Conservation (phyloP, 2,329 filamentous ascomycete genomes). For the Alternaria tenuissima region DNA sequence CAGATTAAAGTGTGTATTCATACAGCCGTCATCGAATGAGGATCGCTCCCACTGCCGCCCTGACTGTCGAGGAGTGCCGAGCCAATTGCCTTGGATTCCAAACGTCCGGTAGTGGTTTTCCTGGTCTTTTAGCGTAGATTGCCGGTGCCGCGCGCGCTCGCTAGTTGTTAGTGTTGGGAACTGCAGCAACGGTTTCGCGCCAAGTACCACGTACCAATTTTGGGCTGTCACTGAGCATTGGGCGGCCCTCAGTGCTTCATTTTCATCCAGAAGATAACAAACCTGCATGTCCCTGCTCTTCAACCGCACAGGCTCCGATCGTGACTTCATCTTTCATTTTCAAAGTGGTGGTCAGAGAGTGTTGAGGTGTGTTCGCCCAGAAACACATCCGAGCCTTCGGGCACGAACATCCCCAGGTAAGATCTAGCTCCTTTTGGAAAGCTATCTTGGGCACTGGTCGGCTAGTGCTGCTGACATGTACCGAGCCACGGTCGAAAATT, state of each 20-base stretch:
- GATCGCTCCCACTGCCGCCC: not conserved
- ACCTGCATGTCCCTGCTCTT: not conserved
- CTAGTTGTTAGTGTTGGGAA: not conserved
- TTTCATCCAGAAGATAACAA: not conserved
- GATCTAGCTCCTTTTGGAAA: not conserved
- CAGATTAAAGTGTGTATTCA: not conserved
- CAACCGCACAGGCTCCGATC: not conserved
- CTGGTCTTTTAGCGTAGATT: constrained; percentile 1
- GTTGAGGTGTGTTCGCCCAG: not conserved
- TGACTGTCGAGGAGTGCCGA: not conserved
- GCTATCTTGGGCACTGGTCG: not conserved
- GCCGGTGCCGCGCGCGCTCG: constrained; percentile 16
- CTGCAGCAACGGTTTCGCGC: constrained; percentile 11
- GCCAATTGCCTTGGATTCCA: constrained; percentile 1
- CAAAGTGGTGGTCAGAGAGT: not conserved
- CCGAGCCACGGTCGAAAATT: constrained; percentile 10
- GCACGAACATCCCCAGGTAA: not conserved
- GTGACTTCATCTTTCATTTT: not conserved
- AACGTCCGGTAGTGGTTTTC: not conserved
- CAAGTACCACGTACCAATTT: not conserved
- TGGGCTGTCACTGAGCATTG: constrained; percentile 1
- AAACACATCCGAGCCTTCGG: constrained; percentile 2
- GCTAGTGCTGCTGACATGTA: constrained; percentile 5
- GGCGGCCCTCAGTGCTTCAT: not conserved
- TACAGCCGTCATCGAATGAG: not conserved